phyloP scores from a whole-genome alignment of 176 grass and related monocot species.

The Oropetium thomaeum region DNA sequence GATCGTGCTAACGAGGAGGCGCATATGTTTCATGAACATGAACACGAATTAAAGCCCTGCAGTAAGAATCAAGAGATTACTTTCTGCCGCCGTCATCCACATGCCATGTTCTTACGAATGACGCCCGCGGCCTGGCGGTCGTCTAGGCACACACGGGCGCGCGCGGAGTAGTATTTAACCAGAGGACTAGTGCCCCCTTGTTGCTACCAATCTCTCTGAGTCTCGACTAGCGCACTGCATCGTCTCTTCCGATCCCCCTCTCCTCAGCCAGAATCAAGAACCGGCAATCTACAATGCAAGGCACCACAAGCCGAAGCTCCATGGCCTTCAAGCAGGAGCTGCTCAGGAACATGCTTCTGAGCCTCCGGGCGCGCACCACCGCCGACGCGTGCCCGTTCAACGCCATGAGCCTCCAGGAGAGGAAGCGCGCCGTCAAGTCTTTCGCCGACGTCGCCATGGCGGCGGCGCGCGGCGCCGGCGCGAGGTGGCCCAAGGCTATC shows the following conservation, averaged over 20 bases:
- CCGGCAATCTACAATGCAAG: conserved; percentile 54
- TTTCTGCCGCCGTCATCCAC: neutral
- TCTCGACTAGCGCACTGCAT: neutral
- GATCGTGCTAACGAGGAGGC: neutral
- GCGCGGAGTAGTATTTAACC: conserved; percentile 25
- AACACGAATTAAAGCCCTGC: neutral
- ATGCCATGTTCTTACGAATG: neutral
- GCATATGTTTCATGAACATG: neutral
- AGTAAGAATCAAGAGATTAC: neutral
- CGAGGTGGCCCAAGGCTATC: conserved; percentile 37
- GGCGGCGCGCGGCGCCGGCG: conserved; percentile 19
- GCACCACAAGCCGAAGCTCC: neutral
- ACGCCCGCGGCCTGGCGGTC: too few relatives aligned
- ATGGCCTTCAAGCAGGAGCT: conserved; percentile 44
- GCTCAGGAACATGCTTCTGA: conserved; percentile 55
- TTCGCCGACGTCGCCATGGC: conserved; percentile 62
- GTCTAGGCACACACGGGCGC: too few relatives aligned
- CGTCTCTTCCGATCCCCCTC: too few relatives aligned
- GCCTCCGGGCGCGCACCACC: conserved; percentile 21
- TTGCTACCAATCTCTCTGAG: too few relatives aligned
- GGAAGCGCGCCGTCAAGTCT: conserved; percentile 55
- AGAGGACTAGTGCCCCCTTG: neutral
- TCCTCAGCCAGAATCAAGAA: neutral
- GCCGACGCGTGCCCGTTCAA: neutral
- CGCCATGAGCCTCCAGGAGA: conserved; percentile 35